These are phyloP conservation scores for Nicotiana benthamiana DNA, from an alignment of 257 asterid species.

Conservation along the genomic window DNA sequence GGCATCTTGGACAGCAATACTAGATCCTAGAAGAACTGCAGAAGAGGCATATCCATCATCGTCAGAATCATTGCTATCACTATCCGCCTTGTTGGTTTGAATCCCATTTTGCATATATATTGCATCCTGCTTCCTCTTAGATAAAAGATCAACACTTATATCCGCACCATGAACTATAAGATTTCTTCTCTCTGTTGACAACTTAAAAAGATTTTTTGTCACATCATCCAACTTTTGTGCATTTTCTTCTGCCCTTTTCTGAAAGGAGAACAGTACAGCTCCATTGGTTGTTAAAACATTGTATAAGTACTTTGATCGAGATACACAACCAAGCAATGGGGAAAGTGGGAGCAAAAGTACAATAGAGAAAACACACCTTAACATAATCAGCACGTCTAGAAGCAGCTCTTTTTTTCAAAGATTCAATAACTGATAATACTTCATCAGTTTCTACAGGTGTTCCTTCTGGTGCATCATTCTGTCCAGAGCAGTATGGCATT, in stretches of 20 bases:
- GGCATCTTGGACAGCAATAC: conserved; percentile 81
- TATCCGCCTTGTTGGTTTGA: conserved; percentile 51
- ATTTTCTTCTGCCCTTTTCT: conserved; percentile 70
- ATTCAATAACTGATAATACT: conserved; percentile 43
- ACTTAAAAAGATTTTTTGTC: conserved; percentile 36
- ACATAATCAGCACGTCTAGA: conserved; percentile 46
- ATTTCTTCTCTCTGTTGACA: conserved; percentile 57
- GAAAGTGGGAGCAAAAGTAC: background rate
- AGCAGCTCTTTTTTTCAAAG: conserved; percentile 51
- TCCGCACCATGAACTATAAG: conserved; percentile 33
- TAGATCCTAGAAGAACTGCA: conserved; percentile 79
- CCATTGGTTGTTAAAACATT: background rate
- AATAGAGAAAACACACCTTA: conserved; percentile 40
- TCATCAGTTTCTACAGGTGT: conserved; percentile 32
- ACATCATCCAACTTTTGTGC: conserved; percentile 47
- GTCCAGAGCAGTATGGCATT: conserved; percentile 18
- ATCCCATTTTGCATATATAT: conserved; percentile 73
- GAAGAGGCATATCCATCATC: conserved; percentile 90
- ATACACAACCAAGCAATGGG: conserved; percentile 9
- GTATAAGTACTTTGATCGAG: conserved; percentile 8
- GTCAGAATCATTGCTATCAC: conserved; percentile 56
- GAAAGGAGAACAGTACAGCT: conserved; percentile 22
- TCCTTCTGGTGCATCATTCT: conserved; percentile 41
- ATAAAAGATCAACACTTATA: conserved; percentile 54
- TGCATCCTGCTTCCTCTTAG: conserved; percentile 88